Base-by-base conservation (phyloP, 1,139 yeast species). In the Yarrowia galli region DNA sequence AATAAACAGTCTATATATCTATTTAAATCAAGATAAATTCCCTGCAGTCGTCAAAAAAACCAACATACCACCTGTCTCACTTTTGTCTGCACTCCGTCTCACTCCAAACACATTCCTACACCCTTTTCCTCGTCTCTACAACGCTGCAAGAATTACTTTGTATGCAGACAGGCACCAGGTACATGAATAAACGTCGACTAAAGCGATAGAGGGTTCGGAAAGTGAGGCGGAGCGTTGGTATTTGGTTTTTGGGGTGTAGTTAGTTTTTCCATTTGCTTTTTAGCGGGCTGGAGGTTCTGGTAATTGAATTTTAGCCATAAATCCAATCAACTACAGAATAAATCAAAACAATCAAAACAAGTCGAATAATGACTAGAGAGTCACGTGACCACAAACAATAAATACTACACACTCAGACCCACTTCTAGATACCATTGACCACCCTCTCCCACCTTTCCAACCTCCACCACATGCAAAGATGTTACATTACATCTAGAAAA, bases 391-490 rank as follows among this genome's bases (percentile, higher is more conserved):
- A n/a, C n/a, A n/a, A n/a, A n/a, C n/a, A n/a, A n/a, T n/a, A n/a
- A n/a, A n/a, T n/a, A n/a, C n/a, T n/a, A n/a, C n/a, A n/a, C n/a
- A n/a, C n/a, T n/a, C n/a, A n/a, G n/a, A n/a, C 3, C 28, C 28
- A 25, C 7, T 7, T 25, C 28, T 25, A 3, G 6, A 25, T 25
- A 3, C 3, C 28, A 28, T 28, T 6, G 10, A 3, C 32, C 7
- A 7, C 32, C 32, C 9, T 28, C 32, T 28, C 2, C 16, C 22
- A 43, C 25, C 22, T 13, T 3, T 12, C 48, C 45, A 18, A 42
- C 18, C 51, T 46, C 51, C 51, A 46, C 51, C 51, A 3, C 6
- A 46, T 46, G 51, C 51, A 46, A 18, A 23, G 35, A 4, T 20
- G 20, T 16, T 16, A 25, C 51, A 25, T 23, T 46, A 25, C 51